phyloP scores from a whole-genome alignment of 148 eudicot genomes.

The Rhododendron mucronatum region DNA sequence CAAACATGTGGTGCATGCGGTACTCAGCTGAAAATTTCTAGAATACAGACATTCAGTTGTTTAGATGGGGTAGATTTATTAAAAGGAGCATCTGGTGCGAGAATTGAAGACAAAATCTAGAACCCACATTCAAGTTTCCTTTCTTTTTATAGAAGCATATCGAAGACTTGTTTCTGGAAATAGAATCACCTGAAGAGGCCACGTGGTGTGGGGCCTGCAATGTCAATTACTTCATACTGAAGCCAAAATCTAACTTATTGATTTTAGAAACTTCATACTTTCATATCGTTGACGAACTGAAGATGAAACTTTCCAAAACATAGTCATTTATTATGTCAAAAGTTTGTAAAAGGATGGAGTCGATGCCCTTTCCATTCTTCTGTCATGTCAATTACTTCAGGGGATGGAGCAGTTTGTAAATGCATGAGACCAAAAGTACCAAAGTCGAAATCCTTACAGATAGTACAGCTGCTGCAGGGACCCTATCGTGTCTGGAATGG shows the following conservation, averaged over 20 bases:
- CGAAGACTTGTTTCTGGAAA: background rate
- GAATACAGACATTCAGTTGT: background rate
- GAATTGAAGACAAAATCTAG: background rate
- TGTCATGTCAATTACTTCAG: background rate
- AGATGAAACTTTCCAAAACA: background rate
- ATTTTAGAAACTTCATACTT: background rate
- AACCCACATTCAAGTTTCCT: background rate
- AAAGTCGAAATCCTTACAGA: conserved; percentile 51
- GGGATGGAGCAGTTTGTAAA: background rate
- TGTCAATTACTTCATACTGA: background rate
- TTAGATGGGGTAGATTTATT: background rate
- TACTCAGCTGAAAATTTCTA: background rate
- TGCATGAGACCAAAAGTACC: background rate
- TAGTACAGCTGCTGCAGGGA: conserved; percentile 39
- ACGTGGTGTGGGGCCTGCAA: background rate
- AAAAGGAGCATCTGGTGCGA: background rate
- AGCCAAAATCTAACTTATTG: background rate
- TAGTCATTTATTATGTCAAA: background rate
- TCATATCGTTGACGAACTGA: background rate
- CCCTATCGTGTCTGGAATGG: conserved; percentile 65
- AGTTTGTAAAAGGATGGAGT: background rate
- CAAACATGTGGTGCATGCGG: background rate
- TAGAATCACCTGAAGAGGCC: background rate
- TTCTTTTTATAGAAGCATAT: background rate
- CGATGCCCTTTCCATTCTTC: background rate